phyloP scores from a whole-genome alignment of 2,329 filamentous ascomycete species.

The Nannizzia gypsea region DNA sequence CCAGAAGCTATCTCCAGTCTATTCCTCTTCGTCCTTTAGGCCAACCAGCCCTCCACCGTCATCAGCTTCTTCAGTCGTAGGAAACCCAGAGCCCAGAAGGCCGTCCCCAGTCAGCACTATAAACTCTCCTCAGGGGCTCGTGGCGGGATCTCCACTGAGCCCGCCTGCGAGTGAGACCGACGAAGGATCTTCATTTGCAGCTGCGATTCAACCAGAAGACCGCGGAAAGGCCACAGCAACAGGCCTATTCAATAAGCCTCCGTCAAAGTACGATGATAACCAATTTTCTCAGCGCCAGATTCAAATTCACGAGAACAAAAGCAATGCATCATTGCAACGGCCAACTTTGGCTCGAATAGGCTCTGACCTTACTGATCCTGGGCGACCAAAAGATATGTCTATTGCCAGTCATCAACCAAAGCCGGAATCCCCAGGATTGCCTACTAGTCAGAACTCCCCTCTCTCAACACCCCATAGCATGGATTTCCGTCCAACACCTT shows the following conservation, averaged over 20 bases:
- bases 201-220: conserved; percentile 61
- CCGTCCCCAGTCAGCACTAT: conserved; percentile 5
- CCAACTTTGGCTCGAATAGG: conserved; percentile 10
- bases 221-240: conserved; percentile 69
- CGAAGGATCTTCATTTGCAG: conserved; percentile 49
- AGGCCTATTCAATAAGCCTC: conserved; percentile 60
- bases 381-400: conserved; percentile 25
- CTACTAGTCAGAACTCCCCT: conserved; percentile 13
- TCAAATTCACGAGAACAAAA: conserved; percentile 65
- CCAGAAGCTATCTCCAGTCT: conserved; percentile 25
- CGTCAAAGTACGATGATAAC: conserved; percentile 67
- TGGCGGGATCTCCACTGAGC: conserved; percentile 48
- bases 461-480: not conserved
- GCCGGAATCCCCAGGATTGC: conserved; percentile 25
- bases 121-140: conserved; percentile 23
- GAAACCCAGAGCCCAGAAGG: conserved; percentile 18
- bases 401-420: conserved; percentile 29
- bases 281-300: conserved; percentile 72
- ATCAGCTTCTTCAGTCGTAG: conserved; percentile 27
- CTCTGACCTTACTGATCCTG: conserved; percentile 15
- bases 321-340: conserved; percentile 41
- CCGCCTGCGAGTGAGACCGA: conserved; percentile 61
- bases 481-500: not conserved
- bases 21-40: conserved; percentile 20
- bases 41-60: conserved; percentile 35